phyloP scores from a whole-genome alignment of 805 yeast genomes.

The Zygotorulaspora sp. region DNA sequence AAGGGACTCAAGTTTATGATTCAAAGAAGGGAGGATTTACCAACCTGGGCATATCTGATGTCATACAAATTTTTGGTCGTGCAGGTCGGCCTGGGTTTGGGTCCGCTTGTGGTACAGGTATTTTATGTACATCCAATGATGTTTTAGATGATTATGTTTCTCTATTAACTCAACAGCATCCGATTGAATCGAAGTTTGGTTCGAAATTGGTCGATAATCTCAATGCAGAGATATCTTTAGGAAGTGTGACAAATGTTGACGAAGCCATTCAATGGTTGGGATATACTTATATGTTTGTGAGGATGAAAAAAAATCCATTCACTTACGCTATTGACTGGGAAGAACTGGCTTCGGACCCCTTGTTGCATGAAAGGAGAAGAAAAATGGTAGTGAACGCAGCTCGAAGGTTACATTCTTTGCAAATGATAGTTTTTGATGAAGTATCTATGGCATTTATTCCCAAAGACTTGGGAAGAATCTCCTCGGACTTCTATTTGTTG shows the following conservation, averaged over 20 bases:
- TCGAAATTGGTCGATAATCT: constrained; percentile 82
- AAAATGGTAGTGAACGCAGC: constrained; percentile 79
- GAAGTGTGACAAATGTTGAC: constrained; percentile 89
- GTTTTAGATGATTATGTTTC: constrained; percentile 83
- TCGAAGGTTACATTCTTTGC: constrained; percentile 72
- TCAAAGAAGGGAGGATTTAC: constrained; percentile 91
- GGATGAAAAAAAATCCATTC: constrained; percentile 93
- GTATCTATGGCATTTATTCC: constrained; percentile 70
- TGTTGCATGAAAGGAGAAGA: constrained; percentile 65
- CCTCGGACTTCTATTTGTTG: constrained; percentile 86
- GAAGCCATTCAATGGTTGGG: constrained; percentile 99
- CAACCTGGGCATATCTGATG: constrained; percentile 93
- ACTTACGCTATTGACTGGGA: constrained; percentile 88
- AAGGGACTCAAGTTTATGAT: constrained; percentile 95
- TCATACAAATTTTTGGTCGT: constrained; percentile 96
- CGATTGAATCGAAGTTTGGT: constrained; percentile 82
- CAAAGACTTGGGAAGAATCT: constrained; percentile 89
- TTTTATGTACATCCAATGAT: constrained; percentile 78
- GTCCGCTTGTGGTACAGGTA: constrained; percentile 88
- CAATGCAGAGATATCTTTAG: constrained; percentile 93
- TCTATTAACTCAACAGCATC: constrained; percentile 86
- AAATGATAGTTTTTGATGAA: constrained; percentile 92
- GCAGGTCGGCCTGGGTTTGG: constrained; percentile 97
- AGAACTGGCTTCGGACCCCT: constrained; percentile 78
- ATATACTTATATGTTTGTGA: constrained; percentile 85